phyloP scores from a whole-genome alignment of 1,284 basidiomycete genomes.

The Malassezia slooffiae region DNA sequence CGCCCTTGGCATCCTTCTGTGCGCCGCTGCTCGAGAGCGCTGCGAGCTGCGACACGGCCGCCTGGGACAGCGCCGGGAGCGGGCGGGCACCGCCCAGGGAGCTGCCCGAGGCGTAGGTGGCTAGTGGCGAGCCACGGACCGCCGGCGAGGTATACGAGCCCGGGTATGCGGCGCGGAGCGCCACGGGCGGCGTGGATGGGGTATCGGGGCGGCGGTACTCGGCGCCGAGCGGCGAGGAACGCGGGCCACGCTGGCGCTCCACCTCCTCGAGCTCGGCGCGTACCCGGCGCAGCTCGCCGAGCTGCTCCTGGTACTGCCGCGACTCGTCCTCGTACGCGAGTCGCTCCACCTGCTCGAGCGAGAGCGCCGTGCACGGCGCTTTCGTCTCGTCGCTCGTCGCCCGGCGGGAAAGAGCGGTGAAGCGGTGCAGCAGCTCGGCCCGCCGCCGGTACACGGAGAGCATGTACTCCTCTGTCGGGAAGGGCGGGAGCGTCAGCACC shows the following conservation, averaged over 20 bases:
- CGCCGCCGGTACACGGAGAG: slow-evolving; percentile 22
- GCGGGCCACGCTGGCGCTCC: slow-evolving; percentile 14
- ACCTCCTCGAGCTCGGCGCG: slow-evolving; percentile 28
- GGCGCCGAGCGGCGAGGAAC: background rate
- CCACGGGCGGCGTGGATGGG: background rate
- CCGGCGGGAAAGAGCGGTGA: slow-evolving; percentile 17
- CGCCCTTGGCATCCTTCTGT: background rate
- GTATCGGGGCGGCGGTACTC: slow-evolving; percentile 1
- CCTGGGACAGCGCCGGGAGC: slow-evolving; percentile 5
- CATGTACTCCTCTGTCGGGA: slow-evolving; percentile 20
- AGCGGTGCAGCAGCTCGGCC: slow-evolving; percentile 16
- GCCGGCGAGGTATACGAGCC: background rate
- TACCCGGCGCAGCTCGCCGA: slow-evolving; percentile 23
- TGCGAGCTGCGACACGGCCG: slow-evolving; percentile 10
- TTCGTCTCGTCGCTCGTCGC: slow-evolving; percentile 19
- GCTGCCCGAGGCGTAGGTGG: background rate
- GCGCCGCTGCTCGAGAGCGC: slow-evolving; percentile 6
- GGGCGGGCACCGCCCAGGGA: background rate
- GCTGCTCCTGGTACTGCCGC: slow-evolving; percentile 20
- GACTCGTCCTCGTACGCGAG: slow-evolving; percentile 33
- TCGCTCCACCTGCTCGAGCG: slow-evolving; percentile 31
- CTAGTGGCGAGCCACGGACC: background rate
- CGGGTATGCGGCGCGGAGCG: background rate
- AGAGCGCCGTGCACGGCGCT: slow-evolving; percentile 19
- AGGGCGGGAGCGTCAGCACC: slow-evolving; percentile 19